A percentile compares a stretch with the other conserved stretches of the same genome.
Evolutionary conservation across 371 early-diverging fungal species (phyloP).

Genomic region (Dinochytrium kinnereticum): DNA sequence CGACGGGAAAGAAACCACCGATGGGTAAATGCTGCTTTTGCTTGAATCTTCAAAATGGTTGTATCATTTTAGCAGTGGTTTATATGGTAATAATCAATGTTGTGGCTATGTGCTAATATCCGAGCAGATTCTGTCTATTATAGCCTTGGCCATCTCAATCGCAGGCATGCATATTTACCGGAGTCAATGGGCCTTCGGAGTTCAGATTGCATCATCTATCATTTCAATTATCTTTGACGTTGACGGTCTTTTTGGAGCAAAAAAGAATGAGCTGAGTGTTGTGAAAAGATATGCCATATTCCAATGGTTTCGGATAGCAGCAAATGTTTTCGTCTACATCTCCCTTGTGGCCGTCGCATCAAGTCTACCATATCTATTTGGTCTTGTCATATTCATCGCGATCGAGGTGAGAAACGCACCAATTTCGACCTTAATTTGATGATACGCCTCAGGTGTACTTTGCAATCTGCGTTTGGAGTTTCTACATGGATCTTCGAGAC

Average conservation of each 20-base stretch:
- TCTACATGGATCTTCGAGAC: conserved; percentile 27
- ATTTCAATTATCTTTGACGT: neutral
- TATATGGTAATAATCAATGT: too few relatives aligned
- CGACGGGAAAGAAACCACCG: neutral
- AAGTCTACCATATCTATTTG: neutral
- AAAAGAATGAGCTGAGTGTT: neutral
- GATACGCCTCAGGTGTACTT: conserved; percentile 21
- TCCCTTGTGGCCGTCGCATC: neutral
- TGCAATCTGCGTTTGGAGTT: conserved; percentile 24
- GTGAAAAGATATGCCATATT: conserved; percentile 1
- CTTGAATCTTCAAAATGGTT: neutral
- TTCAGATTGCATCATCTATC: neutral
- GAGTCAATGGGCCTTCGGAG: conserved; percentile 1
- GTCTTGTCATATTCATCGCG: neutral
- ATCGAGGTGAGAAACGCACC: neutral
- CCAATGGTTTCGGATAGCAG: neutral
- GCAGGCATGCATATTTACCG: neutral
- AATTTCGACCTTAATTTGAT: neutral
- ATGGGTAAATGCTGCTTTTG: neutral
- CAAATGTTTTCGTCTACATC: neutral
- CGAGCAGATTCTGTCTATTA: neutral
- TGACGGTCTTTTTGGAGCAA: neutral
- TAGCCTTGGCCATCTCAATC: neutral
- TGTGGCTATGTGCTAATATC: too few relatives aligned
- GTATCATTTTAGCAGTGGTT: neutral